phyloP scores from a whole-genome alignment of 1,139 yeast species.

The Maudiozyma humilis region DNA sequence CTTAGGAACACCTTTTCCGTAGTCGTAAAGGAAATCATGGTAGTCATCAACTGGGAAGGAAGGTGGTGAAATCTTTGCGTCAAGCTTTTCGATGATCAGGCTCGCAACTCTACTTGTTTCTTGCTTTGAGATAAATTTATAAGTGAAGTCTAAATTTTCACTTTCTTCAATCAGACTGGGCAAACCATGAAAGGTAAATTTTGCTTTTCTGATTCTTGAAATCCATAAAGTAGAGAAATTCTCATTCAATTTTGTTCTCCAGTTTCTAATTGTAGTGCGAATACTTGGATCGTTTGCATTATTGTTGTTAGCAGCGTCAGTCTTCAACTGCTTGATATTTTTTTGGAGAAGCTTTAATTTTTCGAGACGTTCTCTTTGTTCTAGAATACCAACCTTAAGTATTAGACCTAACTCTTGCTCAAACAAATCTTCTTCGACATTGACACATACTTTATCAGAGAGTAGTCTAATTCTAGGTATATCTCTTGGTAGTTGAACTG shows the following conservation, averaged over 20 bases:
- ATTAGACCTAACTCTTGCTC: slow-evolving; percentile 70
- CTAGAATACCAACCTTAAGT: slow-evolving; percentile 61
- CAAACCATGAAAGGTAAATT: slow-evolving; percentile 33
- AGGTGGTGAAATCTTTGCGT: slow-evolving; percentile 45
- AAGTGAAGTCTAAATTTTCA: slow-evolving; percentile 15
- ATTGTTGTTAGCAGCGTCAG: not conserved
- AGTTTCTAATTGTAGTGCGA: not conserved
- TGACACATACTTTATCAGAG: slow-evolving; percentile 37
- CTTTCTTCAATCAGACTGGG: slow-evolving; percentile 19
- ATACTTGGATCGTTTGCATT: not conserved
- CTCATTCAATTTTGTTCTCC: slow-evolving; percentile 25
- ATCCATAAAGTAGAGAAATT: slow-evolving; percentile 53
- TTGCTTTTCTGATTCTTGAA: slow-evolving; percentile 42
- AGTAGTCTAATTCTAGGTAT: slow-evolving; percentile 49
- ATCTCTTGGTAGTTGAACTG: slow-evolving; percentile 37
- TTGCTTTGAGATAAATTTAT: slow-evolving; percentile 17
- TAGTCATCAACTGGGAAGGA: slow-evolving; percentile 43
- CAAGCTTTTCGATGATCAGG: slow-evolving; percentile 39
- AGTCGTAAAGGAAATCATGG: slow-evolving; percentile 50
- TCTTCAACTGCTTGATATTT: slow-evolving; percentile 38
- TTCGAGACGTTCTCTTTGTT: slow-evolving; percentile 57
- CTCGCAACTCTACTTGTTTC: slow-evolving; percentile 24
- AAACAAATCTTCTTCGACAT: slow-evolving; percentile 62
- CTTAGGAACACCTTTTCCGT: slow-evolving; percentile 73
- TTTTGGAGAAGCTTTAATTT: slow-evolving; percentile 47